These are phyloP conservation scores for Hyphodiscus sp. DNA, from an alignment of 2,329 filamentous ascomycete species.

Conservation along the genomic window DNA sequence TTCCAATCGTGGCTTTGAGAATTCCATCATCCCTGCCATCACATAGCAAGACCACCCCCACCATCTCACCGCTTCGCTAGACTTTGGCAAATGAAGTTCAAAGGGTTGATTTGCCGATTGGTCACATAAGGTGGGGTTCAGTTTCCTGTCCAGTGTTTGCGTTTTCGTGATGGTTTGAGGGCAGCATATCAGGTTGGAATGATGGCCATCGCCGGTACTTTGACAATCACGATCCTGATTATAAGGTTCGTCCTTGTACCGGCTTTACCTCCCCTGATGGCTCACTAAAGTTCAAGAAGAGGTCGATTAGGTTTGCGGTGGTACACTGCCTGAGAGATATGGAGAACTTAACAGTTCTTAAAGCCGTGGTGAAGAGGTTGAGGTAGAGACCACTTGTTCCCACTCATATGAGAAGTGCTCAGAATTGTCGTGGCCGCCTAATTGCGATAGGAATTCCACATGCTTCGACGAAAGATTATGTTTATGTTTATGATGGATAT, in stretches of 20 bases:
- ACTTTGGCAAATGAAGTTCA: not conserved
- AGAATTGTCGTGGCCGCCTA: conserved; percentile 14
- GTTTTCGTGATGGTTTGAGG: conserved; percentile 32
- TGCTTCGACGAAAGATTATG: conserved; percentile 35
- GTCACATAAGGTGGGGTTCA: not conserved
- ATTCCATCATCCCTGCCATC: not conserved
- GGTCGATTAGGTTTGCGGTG: conserved; percentile 36
- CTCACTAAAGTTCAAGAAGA: conserved; percentile 38
- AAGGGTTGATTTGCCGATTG: not conserved
- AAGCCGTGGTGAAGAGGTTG: conserved; percentile 37
- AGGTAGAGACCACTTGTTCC: conserved; percentile 45
- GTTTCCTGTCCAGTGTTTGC: not conserved
- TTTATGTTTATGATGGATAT: conserved; percentile 38
- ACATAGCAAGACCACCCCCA: not conserved
- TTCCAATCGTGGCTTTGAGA: not conserved
- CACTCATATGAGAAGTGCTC: conserved; percentile 34
- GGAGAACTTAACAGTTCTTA: conserved; percentile 35
- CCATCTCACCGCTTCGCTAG: no score
- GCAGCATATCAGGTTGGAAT: conserved; percentile 40
- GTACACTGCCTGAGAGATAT: conserved; percentile 34
- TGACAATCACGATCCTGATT: conserved; percentile 34
- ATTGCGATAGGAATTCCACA: conserved; percentile 32
- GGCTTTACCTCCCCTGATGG: conserved; percentile 33
- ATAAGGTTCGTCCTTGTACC: conserved; percentile 35
- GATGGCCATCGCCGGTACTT: conserved; percentile 40